Conservation (phyloP, 805 yeast genomes). For the Cyberlindnera petersonii region DNA sequence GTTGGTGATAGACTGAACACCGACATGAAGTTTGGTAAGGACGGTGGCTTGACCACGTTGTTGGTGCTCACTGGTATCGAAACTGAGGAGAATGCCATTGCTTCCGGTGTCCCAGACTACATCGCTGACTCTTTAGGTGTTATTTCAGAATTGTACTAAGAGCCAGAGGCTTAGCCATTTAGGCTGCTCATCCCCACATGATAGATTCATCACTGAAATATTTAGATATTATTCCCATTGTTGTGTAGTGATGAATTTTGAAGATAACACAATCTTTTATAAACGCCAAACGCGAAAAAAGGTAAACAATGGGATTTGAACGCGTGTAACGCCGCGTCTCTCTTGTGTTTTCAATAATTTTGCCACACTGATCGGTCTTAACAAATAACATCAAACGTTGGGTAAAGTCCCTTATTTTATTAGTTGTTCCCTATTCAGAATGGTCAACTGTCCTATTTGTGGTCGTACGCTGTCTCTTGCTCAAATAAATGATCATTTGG, state of each 20-base stretch:
- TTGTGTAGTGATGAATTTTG: too few species aligned
- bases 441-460: conserved; percentile 29
- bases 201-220: not conserved
- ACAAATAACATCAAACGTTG: too few species aligned
- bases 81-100: conserved; percentile 56
- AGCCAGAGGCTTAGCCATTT: not conserved
- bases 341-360: too few species aligned
- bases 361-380: too few species aligned
- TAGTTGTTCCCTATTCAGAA: conserved; percentile 1
- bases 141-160: conserved; percentile 57
- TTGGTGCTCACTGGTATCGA: conserved; percentile 92
- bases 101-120: conserved; percentile 52
- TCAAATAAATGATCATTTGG: conserved; percentile 24
- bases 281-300: too few species aligned
- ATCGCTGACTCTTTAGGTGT: conserved; percentile 57
- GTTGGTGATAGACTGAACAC: conserved; percentile 94
- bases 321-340: too few species aligned
- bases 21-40: conserved; percentile 87
- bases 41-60: conserved; percentile 81
- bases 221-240: too few species aligned
- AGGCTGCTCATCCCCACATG: not conserved
- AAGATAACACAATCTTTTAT: too few species aligned
- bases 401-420: too few species aligned
- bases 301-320: too few species aligned
- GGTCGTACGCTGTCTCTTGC: conserved; percentile 16